Evolutionary conservation across 768 basidiomycete genomes (phyloP).

Genomic region (Dendrothele bispora): DNA sequence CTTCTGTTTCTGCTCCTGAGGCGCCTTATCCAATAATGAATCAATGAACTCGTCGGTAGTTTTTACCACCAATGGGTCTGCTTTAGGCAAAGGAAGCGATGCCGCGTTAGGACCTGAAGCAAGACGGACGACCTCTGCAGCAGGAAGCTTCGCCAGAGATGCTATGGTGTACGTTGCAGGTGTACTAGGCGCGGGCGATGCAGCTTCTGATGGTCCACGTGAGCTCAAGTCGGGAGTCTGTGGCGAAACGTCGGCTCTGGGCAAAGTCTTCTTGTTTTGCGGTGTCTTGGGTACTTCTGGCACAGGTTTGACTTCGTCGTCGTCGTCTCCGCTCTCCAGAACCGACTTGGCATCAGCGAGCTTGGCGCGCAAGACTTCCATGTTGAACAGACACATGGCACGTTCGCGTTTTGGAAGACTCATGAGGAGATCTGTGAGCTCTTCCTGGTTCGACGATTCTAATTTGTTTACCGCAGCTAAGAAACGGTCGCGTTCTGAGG

Average conservation of each 20-base stretch:
- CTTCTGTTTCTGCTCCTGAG: conserved; percentile 71
- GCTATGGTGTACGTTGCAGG: conserved; percentile 60
- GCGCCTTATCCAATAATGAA: conserved; percentile 51
- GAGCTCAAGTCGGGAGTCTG: conserved; percentile 78
- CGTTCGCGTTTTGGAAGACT: conserved; percentile 86
- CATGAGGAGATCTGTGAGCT: conserved; percentile 81
- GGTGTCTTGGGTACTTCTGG: conserved; percentile 53
- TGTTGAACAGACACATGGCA: conserved; percentile 89
- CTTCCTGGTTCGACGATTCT: conserved; percentile 55
- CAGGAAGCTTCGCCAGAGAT: conserved; percentile 72
- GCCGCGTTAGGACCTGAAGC: conserved; percentile 45
- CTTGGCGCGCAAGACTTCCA: conserved; percentile 74
- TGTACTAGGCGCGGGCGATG: conserved; percentile 68
- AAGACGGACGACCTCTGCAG: conserved; percentile 65
- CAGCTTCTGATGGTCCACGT: conserved; percentile 67
- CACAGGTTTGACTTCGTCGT: conserved; percentile 44
- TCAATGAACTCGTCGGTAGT: conserved; percentile 77
- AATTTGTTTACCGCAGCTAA: conserved; percentile 62
- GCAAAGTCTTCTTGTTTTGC: conserved; percentile 54
- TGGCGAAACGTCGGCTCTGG: conserved; percentile 48
- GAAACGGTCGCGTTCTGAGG: conserved; percentile 77
- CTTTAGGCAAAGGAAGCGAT: conserved; percentile 65
- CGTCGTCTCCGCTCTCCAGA: conserved; percentile 69
- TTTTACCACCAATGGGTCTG: conserved; percentile 66
- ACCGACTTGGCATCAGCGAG: conserved; percentile 81